Percentiles rank a stretch among this genome's conserved stretches.
Evolutionary conservation across 2,329 filamentous ascomycete genomes (phyloP).

Genomic region (Lomentospora prolificans): DNA sequence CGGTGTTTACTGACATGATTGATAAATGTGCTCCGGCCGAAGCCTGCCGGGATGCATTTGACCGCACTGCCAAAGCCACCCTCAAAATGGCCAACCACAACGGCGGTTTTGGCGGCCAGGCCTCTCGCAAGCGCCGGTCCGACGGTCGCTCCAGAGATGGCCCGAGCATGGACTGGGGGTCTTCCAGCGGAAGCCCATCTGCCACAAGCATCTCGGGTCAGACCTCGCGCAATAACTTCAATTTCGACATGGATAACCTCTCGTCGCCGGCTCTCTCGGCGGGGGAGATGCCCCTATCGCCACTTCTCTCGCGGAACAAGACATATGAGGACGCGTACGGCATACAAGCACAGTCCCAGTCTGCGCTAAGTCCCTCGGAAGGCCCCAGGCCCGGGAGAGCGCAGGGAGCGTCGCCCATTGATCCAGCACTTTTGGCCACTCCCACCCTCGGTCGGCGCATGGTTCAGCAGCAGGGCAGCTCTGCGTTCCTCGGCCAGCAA

Average conservation of each 20-base stretch:
- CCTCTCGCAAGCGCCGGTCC: conserved; percentile 17
- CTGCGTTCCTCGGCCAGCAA: conserved; percentile 18
- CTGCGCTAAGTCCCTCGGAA: conserved; percentile 19
- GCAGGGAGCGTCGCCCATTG: conserved; percentile 22
- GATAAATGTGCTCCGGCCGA: conserved; percentile 93
- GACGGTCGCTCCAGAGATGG: conserved; percentile 14
- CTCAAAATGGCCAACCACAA: conserved; percentile 89
- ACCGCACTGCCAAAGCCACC: conserved; percentile 88
- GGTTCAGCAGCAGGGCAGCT: conserved; percentile 22
- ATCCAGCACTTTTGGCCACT: conserved; percentile 35
- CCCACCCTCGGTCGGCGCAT: conserved; percentile 28
- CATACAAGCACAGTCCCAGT: conserved; percentile 20
- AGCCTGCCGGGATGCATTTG: conserved; percentile 88
- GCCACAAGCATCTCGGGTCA: conserved; percentile 15
- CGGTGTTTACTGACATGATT: conserved; percentile 81
- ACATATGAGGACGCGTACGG: conserved; percentile 15
- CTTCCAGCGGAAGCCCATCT: conserved; percentile 17
- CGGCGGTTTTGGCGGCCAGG: conserved; percentile 59
- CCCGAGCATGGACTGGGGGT: conserved; percentile 20
- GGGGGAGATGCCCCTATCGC: conserved; percentile 26
- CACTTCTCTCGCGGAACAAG: conserved; percentile 27
- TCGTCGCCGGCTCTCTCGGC: conserved; percentile 30
- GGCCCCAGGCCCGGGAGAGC: neutral
- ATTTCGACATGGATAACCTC: conserved; percentile 28
- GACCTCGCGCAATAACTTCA: conserved; percentile 10